Evolutionary conservation across 352 stramenopile species (phyloP).

Genomic region (Phytophthora foliorum): DNA sequence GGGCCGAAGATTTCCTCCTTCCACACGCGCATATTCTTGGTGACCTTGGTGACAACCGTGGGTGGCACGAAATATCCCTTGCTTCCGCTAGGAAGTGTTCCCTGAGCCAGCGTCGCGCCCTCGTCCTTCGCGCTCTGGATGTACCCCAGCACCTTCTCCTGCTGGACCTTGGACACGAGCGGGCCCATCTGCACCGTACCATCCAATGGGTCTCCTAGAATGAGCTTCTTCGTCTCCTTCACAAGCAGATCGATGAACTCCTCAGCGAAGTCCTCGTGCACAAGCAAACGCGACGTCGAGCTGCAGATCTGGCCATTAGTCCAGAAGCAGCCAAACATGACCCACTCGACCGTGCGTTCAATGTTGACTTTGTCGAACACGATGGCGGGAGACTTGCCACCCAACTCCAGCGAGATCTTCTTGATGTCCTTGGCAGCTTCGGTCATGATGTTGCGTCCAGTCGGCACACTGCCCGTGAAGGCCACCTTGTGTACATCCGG

Average conservation of each 20-base stretch:
- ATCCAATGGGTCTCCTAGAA: conserved; percentile 68
- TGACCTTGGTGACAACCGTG: conserved; percentile 82
- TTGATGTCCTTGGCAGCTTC: conserved; percentile 37
- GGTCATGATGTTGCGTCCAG: conserved; percentile 29
- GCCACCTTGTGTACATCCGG: conserved; percentile 44
- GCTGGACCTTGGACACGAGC: conserved; percentile 78
- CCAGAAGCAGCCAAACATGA: conserved; percentile 51
- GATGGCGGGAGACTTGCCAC: conserved; percentile 91
- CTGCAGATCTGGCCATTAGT: conserved; percentile 88
- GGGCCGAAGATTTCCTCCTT: conserved; percentile 92
- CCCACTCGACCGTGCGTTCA: conserved; percentile 83
- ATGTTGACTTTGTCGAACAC: conserved; percentile 83
- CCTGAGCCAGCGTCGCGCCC: conserved; percentile 56
- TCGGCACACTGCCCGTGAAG: conserved; percentile 36
- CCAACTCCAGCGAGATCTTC: conserved; percentile 48
- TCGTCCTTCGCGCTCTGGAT: conserved; percentile 61
- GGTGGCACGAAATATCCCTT: conserved; percentile 80
- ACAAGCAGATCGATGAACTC: conserved; percentile 67
- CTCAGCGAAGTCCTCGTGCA: conserved; percentile 76
- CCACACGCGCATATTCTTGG: conserved; percentile 75
- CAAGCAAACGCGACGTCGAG: conserved; percentile 76
- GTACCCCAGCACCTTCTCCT: conserved; percentile 78
- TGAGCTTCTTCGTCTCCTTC: conserved; percentile 65
- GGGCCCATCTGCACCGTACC: conserved; percentile 72
- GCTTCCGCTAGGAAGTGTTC: conserved; percentile 13